Conservation (phyloP, 306 rosid species). For the Alnus rubra region DNA sequence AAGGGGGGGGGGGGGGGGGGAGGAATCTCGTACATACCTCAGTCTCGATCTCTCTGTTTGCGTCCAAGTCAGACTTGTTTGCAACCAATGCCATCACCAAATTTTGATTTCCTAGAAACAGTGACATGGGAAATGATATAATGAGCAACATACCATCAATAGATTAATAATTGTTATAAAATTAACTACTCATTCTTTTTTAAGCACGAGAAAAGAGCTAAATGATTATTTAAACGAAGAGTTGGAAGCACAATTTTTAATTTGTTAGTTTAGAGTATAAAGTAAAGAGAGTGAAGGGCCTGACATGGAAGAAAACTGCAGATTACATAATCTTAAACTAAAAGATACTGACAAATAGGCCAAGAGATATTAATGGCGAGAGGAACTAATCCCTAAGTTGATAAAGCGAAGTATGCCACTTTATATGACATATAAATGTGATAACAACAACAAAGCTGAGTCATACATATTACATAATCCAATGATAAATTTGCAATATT, state of each 20-base stretch:
- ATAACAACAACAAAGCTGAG: neutral
- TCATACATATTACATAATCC: neutral
- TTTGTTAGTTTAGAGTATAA: neutral
- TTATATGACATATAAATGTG: neutral
- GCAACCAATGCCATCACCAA: constrained; percentile 79
- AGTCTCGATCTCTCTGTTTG: constrained; percentile 58
- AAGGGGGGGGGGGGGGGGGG: neutral
- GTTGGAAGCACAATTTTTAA: neutral
- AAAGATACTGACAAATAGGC: constrained; percentile 4
- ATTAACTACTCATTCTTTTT: neutral
- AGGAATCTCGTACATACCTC: constrained; percentile 51
- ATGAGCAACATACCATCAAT: neutral
- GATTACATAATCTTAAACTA: constrained; percentile 7
- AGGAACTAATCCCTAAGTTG: neutral
- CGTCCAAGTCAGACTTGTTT: constrained; percentile 74
- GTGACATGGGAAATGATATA: constrained; percentile 9
- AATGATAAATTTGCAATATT: neutral
- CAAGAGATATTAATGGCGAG: neutral
- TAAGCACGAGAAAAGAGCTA: neutral
- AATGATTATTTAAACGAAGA: neutral
- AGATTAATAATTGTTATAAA: neutral
- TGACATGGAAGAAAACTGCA: constrained; percentile 8
- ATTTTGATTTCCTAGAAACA: constrained; percentile 56
- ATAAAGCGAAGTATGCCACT: neutral
- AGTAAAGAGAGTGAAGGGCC: neutral